Evolutionary conservation across 2,329 filamentous ascomycete genomes (phyloP).

Genomic region (Lasiodiplodia hormozganensis): DNA sequence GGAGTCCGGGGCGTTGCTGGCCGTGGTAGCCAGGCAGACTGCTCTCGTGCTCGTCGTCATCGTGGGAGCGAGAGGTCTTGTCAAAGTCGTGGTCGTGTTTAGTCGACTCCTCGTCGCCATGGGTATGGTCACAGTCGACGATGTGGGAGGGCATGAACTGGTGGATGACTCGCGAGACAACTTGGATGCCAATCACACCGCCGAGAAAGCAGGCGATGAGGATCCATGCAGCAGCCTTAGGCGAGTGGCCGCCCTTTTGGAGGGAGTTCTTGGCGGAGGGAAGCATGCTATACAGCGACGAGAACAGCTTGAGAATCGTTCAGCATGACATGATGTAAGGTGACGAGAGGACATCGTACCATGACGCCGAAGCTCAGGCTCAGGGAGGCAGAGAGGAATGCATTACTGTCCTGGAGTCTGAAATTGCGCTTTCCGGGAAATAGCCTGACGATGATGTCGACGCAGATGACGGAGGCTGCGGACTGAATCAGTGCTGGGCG

Average conservation of each 20-base stretch:
- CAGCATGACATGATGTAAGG: constrained; percentile 10
- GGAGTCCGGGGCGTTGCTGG: constrained; percentile 31
- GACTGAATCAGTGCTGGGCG: constrained; percentile 43
- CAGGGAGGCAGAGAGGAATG: constrained; percentile 84
- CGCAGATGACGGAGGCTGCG: constrained; percentile 78
- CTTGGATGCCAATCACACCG: constrained; percentile 78
- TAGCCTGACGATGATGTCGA: constrained; percentile 77
- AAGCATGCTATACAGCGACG: constrained; percentile 90
- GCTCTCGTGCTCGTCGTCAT: constrained; percentile 37
- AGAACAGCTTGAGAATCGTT: constrained; percentile 73
- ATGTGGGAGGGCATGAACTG: constrained; percentile 78
- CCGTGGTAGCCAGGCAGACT: constrained; percentile 32
- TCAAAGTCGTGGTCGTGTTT: constrained; percentile 33
- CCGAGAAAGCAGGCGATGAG: constrained; percentile 73
- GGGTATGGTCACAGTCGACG: constrained; percentile 79
- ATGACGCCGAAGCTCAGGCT: constrained; percentile 96
- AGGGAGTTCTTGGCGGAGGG: constrained; percentile 85
- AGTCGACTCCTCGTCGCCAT: constrained; percentile 58
- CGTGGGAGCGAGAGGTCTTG: constrained; percentile 32
- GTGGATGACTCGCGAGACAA: constrained; percentile 75
- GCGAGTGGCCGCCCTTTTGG: constrained; percentile 68
- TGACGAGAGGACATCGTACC: constrained; percentile 58
- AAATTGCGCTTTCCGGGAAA: constrained; percentile 80
- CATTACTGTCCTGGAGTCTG: constrained; percentile 85
- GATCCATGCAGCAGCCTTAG: constrained; percentile 71